Base-by-base conservation (phyloP, 768 basidiomycete genomes). In the Lyophyllum semitale region DNA sequence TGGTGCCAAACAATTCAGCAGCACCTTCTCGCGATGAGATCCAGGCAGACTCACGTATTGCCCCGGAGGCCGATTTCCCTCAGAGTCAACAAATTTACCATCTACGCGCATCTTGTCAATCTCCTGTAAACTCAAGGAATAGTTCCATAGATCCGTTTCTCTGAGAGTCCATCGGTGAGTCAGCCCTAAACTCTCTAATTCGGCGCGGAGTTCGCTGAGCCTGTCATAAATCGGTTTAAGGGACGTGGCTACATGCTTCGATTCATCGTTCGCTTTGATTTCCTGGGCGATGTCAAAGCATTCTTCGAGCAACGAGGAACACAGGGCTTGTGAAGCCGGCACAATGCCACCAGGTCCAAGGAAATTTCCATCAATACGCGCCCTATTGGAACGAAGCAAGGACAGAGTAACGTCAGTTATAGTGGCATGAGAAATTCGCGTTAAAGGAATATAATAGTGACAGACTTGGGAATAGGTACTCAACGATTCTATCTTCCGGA, bases 91-190 rank as follows among this genome's bases (percentile, higher is more conserved):
- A 66, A 98, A 99, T 73, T 97, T 96, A 53, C 97, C 97, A 59
- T 98, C 94, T 6, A 98, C 84, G 22, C 97, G 78, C 94, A 98
- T 94, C 72, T 90, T 88, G 72, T 99, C 97, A 37, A 99, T 95
- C 71, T 98, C 95, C 65, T 95, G 89, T 58, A 99, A 74, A 68
- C 92, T 92, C 50, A 94, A 77, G 20, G 93, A 92, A 71, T 96
- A 98, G 71, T 93, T 98, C 81, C 85, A 94, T 20, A 96, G 75
- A 63, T 96, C 94, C 1, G 92, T 93, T 78, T 99, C 97, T 40
- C 95, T 80, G 51, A 99, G 75, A 57, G 89, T 98, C 97, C 97
- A 99, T 32, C 97, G 87, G 69, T 96, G 97, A 0, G 97, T 98
- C 61, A 98, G 77, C 27, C 91, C 92, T 62, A 99, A 77, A 59